Evolutionary conservation across 83 land plant species (phyloP), one percentile per base, ranked within the genome.

Genomic region (Thuja plicata): DNA sequence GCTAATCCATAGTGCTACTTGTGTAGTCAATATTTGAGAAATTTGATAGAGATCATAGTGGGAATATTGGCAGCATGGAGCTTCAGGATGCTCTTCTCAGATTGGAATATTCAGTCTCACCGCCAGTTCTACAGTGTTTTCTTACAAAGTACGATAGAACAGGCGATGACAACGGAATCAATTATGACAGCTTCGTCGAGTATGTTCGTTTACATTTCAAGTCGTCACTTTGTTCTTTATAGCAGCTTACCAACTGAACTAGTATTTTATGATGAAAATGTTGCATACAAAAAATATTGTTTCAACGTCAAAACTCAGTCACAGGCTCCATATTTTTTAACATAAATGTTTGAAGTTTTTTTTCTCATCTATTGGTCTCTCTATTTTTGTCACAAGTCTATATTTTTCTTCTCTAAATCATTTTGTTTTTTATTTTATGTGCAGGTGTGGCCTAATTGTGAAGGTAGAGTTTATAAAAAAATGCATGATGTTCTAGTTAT

Each of bases 21-120:
- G 21, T 85, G 66, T 93, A 97, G 96, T 93, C 89, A 34, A 97
- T 70, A 92, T n/a, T n/a, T n/a, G n/a, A n/a, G n/a, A n/a, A n/a
- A n/a, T n/a, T n/a, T n/a, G n/a, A n/a, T n/a, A n/a, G 93, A 81
- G 96, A 98, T 90, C 88, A 94, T 24, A 98, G 97, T 92, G 99
- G 99, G 4, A 93, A 89, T 30, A 97, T 98, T 70, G 99, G 96
- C 15, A 45, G 90, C 2, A 40, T 48, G 3, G 99, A 98, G 90
- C 87, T 98, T 89, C 78, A 95, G 54, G 99, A 98, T 41, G 99
- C 99, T 0, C 93, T 98, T 43, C 48, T 95, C 43, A 94, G 98
- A 81, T 91, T 98, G 19, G 99, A 99, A 30, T 95, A 90, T 88
- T 85, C 95, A 1, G 90, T 97, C 24, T 91, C 99, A 6, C 99